Evolutionary conservation across 2,329 filamentous ascomycete species (phyloP).

Genomic region (Venturia nashicola): DNA sequence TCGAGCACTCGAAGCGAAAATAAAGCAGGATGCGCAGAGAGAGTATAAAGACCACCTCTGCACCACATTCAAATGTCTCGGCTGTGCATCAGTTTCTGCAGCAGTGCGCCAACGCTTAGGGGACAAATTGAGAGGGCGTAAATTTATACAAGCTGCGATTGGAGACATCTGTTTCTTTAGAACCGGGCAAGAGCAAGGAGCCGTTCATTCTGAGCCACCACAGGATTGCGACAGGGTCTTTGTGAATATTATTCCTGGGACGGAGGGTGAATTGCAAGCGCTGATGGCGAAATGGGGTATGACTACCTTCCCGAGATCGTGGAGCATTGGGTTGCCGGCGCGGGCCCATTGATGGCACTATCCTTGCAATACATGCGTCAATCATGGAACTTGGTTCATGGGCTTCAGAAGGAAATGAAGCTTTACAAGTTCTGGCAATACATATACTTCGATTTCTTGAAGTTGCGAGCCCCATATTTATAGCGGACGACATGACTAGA

Average conservation of each 20-base stretch:
- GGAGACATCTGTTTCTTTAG: conserved; percentile 31
- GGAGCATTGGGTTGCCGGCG: background rate
- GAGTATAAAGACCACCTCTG: conserved; percentile 27
- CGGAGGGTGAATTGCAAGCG: conserved; percentile 18
- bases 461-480: too few relatives aligned
- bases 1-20: conserved; percentile 19
- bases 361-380: too few relatives aligned
- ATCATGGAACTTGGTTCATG: too few relatives aligned
- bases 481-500: too few relatives aligned
- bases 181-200: conserved; percentile 29
- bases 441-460: too few relatives aligned
- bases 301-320: conserved; percentile 4
- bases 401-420: too few relatives aligned
- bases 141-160: conserved; percentile 11
- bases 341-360: background rate
- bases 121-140: conserved; percentile 14
- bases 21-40: conserved; percentile 17
- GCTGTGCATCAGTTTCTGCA: conserved; percentile 31
- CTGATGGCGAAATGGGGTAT: conserved; percentile 23
- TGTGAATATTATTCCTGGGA: conserved; percentile 25
- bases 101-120: conserved; percentile 26
- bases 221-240: conserved; percentile 22
- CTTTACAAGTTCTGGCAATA: too few relatives aligned
- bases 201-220: conserved; percentile 29
- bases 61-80: conserved; percentile 27